Evolutionary conservation across 169 alveolate species (phyloP), one percentile per base, ranked within the genome.

Genomic region (Plasmodium ovale): DNA sequence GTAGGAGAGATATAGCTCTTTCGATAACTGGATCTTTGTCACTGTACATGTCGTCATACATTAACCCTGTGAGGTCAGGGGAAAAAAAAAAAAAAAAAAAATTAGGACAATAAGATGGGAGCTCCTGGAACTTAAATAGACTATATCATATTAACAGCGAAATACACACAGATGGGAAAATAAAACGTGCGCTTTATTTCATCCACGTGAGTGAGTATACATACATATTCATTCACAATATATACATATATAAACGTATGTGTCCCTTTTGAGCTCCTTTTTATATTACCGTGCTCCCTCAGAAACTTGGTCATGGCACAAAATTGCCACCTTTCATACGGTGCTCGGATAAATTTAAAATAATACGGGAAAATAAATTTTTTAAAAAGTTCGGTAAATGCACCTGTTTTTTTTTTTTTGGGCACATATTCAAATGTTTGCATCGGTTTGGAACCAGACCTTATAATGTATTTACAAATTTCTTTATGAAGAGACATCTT

Each of bases 1-100:
- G 95, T 23, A 95, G 87, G 53, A 95, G 68, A 42, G 89, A 88
- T 67, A 95, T 77, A 4, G 97, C 97, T 25, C 97, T 87, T 37
- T 95, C 97, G 7, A 95, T 94, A 47, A 95, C 94, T 35, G 97
- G 97, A 58, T 95, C 97, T 67, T 95, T 87, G 62, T 89, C 96
- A 51, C 94, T 68, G 89, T 93, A 93, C 77, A 93, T 72, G 82
- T 95, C 97, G 53, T 95, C 97, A 65, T 94, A 95, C 95, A 95
- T 85, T 77, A 95, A 69, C 23, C 97, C 97, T 95, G 92, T 16
- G 23, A 31, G 33, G 16, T 47, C 25, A 51, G 29, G 19, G 31
- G 37, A 16, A 9, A 47, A 21, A 49, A 44, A 14, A 72, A 65
- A 29, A 9, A 68, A 33, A 10, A 27, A 12, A 33, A 53, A 67